A percentile compares a stretch with the other conserved stretches of the same genome.
Evolutionary conservation across 148 eudicot species (phyloP).

Genomic region (Cornus suecica): DNA sequence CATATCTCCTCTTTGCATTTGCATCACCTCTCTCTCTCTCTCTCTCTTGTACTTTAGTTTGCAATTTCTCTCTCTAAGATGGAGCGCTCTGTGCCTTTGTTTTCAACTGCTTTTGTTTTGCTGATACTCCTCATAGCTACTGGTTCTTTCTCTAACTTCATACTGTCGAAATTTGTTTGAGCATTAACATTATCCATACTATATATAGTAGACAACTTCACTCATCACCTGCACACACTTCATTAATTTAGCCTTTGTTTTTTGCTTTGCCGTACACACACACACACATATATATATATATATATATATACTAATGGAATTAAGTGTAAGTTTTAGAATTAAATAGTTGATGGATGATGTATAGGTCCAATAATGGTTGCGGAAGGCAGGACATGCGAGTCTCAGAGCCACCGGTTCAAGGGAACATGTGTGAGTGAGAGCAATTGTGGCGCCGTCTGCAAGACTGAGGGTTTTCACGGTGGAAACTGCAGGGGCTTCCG

Average conservation of each 20-base stretch:
- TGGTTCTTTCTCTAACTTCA: conserved; percentile 12
- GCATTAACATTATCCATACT: no score
- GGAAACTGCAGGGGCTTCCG: conserved; percentile 47
- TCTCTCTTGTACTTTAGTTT: not conserved
- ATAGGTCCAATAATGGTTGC: conserved; percentile 22
- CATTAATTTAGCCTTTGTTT: no score
- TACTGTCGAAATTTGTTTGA: not conserved
- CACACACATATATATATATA: no score
- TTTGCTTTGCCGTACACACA: no score
- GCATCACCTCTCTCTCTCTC: not conserved
- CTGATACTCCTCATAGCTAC: conserved; percentile 28
- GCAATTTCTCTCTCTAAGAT: conserved; percentile 10
- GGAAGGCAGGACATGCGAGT: conserved; percentile 46
- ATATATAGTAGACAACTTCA: no score
- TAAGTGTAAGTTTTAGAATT: no score
- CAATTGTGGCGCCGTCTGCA: conserved; percentile 53
- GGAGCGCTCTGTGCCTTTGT: conserved; percentile 18
- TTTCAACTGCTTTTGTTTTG: conserved; percentile 21
- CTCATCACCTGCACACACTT: no score
- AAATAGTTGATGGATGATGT: not conserved
- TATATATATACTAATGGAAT: no score
- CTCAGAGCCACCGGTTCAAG: conserved; percentile 36
- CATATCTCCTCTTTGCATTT: not conserved
- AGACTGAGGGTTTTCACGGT: conserved; percentile 42
- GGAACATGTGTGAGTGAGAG: conserved; percentile 36